Evolutionary conservation across 495 filamentous ascomycete genomes (phyloP).

Genomic region (Lasiosphaeris hirsuta): DNA sequence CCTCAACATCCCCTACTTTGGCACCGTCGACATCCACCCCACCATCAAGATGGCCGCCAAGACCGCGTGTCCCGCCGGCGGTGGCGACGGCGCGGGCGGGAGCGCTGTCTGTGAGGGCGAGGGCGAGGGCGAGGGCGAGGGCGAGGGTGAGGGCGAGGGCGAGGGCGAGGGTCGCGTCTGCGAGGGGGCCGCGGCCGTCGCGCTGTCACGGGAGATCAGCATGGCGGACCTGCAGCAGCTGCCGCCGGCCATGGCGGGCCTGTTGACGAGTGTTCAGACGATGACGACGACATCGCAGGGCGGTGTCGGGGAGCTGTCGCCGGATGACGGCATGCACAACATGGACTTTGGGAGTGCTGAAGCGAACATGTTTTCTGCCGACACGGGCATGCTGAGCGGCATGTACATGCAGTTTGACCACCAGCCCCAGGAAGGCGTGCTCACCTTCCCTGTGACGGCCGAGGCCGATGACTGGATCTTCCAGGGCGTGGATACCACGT

Average conservation of each 20-base stretch:
- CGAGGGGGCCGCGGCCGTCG: no score
- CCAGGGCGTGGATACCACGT: slow-evolving; percentile 39
- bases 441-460: slow-evolving; percentile 28
- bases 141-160: background rate
- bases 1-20: slow-evolving; percentile 46
- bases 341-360: slow-evolving; percentile 9
- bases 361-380: slow-evolving; percentile 3
- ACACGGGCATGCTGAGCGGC: slow-evolving; percentile 9
- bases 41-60: slow-evolving; percentile 9
- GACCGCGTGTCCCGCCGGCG: background rate
- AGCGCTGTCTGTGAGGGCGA: no score
- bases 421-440: slow-evolving; percentile 12
- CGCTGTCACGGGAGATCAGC: background rate
- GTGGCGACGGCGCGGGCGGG: slow-evolving; percentile 2
- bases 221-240: background rate
- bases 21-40: slow-evolving; percentile 44
- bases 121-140: background rate
- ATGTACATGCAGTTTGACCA: slow-evolving; percentile 35
- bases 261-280: background rate
- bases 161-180: background rate
- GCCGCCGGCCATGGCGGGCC: slow-evolving; percentile 3
- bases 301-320: background rate
- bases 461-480: slow-evolving; percentile 43
- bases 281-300: background rate
- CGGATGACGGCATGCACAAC: background rate